Base-by-base conservation (phyloP, 805 yeast species). In the Saccharomyces eubayanus region DNA sequence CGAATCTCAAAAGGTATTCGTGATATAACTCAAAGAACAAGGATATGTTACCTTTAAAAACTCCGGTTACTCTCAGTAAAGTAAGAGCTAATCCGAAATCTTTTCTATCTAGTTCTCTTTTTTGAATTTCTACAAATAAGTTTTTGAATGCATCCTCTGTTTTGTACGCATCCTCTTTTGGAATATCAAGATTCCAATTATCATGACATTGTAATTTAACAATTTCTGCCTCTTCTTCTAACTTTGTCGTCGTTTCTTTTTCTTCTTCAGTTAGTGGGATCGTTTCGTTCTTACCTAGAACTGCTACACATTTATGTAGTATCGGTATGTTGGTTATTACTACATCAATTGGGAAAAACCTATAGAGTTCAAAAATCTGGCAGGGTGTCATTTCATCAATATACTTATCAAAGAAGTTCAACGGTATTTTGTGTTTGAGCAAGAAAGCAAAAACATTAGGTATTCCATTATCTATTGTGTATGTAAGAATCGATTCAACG, bases 11-110 rank as follows among this genome's bases (percentile, higher is more conserved):
- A 58, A 72, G 73, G 61, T 73, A 77, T 30, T 62, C 59, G 55
- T 77, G 76, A 55, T 68, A 77, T 49, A 73, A 69, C 46, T 71
- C 68, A 49, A 75, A 59, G 9, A 74, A 70, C 9, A 58, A 55
- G 8, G 69, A 63, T 5, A 57, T 55, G 47, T 67, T 54, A 20
- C 56, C 51, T 29, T 52, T 61, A 31, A 54, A 55, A 1, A 57
- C 46, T 8, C 68, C 68, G 29, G 59, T 48, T 11, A 55, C 53
- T 50, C 65, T 63, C 41, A 66, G 28, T 5, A 65, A 31, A 24
- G 31, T 51, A 24, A 50, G 58, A 9, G 65, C 62, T 11, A 63
- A 46, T 5, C 43, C 16, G 10, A 74, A 57, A 48, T 72, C 64
- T 31, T 60, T 58, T 11, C 58, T 52, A 30, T 66, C 63, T 51